Conservation (phyloP, 208 protist genomes). For the Crithidia fasciculata region DNA sequence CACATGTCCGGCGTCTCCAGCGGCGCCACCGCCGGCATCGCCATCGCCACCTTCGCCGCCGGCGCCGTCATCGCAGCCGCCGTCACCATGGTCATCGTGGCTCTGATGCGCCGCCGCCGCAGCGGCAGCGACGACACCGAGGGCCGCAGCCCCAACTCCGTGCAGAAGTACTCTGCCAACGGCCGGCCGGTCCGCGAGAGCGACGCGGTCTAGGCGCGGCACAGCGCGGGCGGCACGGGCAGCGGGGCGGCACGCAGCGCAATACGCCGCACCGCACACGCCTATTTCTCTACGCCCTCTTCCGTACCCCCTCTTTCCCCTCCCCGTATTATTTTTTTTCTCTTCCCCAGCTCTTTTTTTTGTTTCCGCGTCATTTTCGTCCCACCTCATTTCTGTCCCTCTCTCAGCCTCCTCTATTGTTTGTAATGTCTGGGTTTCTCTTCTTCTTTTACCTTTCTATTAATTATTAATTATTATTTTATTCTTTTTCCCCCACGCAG, state of each 20-base stretch:
- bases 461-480: no score
- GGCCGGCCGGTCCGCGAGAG: neutral
- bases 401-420: no score
- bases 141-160: neutral
- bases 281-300: no score
- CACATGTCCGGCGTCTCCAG: slow-evolving; percentile 14
- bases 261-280: neutral
- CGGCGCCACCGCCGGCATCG: slow-evolving; percentile 17
- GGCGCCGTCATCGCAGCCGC: neutral
- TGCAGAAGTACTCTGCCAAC: neutral
- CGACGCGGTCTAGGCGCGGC: neutral
- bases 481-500: no score
- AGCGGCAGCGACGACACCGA: no score
- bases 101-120: slow-evolving; percentile 5
- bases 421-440: no score
- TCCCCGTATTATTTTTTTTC: neutral
- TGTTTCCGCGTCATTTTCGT: no score
- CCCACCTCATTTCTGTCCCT: no score
- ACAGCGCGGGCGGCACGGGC: no score
- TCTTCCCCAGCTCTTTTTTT: neutral
- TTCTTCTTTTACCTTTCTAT: no score
- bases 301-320: neutral
- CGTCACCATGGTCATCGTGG: slow-evolving; percentile 9
- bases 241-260: no score
- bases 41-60: slow-evolving; percentile 15